phyloP scores from a whole-genome alignment of 306 rosid genomes.

The Pyrus pyrifolia region DNA sequence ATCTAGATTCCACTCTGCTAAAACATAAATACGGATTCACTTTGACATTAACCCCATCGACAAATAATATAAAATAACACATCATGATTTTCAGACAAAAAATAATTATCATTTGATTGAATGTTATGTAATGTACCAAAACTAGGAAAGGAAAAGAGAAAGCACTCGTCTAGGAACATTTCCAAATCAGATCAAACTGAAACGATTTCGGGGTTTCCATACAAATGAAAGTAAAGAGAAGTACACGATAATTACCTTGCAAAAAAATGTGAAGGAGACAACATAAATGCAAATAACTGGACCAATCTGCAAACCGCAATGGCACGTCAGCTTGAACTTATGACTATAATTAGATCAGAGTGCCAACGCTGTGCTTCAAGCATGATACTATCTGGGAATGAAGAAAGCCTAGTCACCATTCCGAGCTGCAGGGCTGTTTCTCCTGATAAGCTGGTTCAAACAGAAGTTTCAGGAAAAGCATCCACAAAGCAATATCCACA shows the following conservation, averaged over 20 bases:
- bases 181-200: neutral
- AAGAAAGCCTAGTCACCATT: conserved; percentile 36
- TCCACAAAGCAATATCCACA: neutral
- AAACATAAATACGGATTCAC: neutral
- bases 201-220: neutral
- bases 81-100: neutral
- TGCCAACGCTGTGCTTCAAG: conserved; percentile 14
- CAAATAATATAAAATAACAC: neutral
- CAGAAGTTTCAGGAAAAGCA: conserved; percentile 22
- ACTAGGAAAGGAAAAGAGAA: neutral
- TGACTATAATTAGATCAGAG: conserved; percentile 12
- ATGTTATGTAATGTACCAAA: neutral
- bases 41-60: neutral
- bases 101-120: neutral
- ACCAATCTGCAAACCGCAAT: conserved; percentile 36
- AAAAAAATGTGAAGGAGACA: conserved; percentile 26
- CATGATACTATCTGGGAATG: conserved; percentile 13
- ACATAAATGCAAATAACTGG: conserved; percentile 30
- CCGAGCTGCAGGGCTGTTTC: conserved; percentile 29
- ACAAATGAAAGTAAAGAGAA: conserved; percentile 14
- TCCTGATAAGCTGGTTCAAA: conserved; percentile 56
- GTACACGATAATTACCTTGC: conserved; percentile 42
- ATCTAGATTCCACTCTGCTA: neutral
- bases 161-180: neutral
- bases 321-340: conserved; percentile 31